A percentile compares a stretch with the other conserved stretches of the same genome.
Conservation (phyloP, 164 flowering plant genomes). For the Liriodendron chinense region DNA sequence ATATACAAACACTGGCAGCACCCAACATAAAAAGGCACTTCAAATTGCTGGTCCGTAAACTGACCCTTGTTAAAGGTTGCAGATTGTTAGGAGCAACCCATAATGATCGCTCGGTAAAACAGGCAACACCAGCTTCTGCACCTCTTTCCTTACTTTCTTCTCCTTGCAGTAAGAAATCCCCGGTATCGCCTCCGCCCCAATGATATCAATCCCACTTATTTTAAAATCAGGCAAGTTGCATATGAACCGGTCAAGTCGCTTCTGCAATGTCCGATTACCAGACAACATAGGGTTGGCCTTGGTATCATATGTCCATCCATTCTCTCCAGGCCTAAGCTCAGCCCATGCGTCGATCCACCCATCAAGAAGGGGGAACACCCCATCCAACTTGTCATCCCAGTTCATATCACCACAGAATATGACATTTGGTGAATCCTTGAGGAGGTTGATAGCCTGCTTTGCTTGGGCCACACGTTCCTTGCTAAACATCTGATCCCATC, state of each 20-base stretch:
- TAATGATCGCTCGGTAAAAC: conserved; percentile 97
- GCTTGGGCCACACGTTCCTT: conserved; percentile 91
- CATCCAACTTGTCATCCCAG: conserved; percentile 94
- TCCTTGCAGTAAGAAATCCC: conserved; percentile 65
- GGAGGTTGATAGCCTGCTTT: conserved; percentile 49
- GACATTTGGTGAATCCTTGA: conserved; percentile 52
- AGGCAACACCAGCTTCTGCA: conserved; percentile 60
- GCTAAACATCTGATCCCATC: conserved; percentile 91
- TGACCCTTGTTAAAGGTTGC: not conserved
- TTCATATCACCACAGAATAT: conserved; percentile 96
- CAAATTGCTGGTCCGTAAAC: too few species aligned
- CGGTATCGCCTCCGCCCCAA: conserved; percentile 79
- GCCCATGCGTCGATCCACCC: conserved; percentile 92
- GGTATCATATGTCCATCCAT: conserved; percentile 93
- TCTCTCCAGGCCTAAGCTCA: conserved; percentile 60
- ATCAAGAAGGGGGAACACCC: conserved; percentile 62
- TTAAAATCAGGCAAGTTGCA: conserved; percentile 65
- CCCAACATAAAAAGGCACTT: too few species aligned
- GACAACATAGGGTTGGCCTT: conserved; percentile 82
- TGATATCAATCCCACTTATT: conserved; percentile 57
- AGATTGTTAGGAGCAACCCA: conserved; percentile 63
- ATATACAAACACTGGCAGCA: too few species aligned
- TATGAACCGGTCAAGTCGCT: conserved; percentile 72
- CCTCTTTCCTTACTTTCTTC: conserved; percentile 62
- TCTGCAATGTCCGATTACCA: conserved; percentile 71